Percentiles rank a stretch among this genome's conserved stretches.
These are phyloP conservation scores for Periconia sp. DNA, from an alignment of 2,329 filamentous ascomycete species.

Conservation along the genomic window DNA sequence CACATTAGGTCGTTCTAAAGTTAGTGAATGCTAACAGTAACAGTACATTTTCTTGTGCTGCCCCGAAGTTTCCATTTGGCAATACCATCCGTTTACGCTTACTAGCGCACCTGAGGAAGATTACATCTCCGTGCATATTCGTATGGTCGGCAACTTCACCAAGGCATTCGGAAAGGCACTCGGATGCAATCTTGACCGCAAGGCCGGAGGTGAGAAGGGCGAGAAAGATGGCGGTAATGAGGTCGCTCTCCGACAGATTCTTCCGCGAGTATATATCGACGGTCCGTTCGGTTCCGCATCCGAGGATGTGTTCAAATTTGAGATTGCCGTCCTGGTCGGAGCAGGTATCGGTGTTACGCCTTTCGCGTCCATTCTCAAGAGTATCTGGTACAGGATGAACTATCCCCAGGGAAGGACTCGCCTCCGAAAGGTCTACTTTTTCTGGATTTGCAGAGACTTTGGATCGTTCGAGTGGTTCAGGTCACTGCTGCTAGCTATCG, in stretches of 20 bases:
- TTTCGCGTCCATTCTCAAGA: constrained; percentile 68
- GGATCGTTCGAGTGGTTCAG: constrained; percentile 91
- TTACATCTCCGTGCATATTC: constrained; percentile 86
- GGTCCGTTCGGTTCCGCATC: constrained; percentile 86
- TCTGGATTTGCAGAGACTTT: constrained; percentile 90
- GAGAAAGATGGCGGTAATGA: constrained; percentile 66
- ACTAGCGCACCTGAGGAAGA: constrained; percentile 89
- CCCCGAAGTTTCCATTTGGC: constrained; percentile 84
- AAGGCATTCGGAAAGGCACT: constrained; percentile 71
- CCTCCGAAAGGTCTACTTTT: constrained; percentile 87
- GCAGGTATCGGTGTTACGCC: constrained; percentile 60
- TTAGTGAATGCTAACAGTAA: constrained; percentile 12
- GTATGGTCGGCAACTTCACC: constrained; percentile 84
- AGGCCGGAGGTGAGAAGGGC: constrained; percentile 52
- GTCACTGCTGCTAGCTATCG: constrained; percentile 81
- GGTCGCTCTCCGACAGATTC: constrained; percentile 73
- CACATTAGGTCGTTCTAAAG: not conserved
- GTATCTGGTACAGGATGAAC: constrained; percentile 93
- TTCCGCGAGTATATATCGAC: constrained; percentile 82
- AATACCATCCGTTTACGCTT: constrained; percentile 86
- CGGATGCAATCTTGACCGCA: constrained; percentile 75
- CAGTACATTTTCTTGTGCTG: constrained; percentile 88
- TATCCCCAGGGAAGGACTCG: constrained; percentile 81
- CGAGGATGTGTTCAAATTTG: constrained; percentile 81
- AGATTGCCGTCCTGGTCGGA: constrained; percentile 58